Conservation (phyloP, 2,329 filamentous ascomycete genomes). For the Colletotrichum kahawae region DNA sequence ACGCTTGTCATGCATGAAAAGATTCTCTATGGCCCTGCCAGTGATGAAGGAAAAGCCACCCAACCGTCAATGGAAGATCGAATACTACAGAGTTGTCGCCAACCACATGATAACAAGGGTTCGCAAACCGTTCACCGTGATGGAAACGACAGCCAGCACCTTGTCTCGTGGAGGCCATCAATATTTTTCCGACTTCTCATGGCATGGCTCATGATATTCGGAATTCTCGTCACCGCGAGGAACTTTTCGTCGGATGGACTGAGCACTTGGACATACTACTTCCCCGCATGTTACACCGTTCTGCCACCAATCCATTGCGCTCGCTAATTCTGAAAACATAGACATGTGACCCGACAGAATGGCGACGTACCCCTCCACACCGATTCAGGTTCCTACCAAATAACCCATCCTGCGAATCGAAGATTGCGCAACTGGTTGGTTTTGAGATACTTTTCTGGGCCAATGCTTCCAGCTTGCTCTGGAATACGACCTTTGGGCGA, state of each 20-base stretch:
- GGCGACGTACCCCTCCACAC: neutral
- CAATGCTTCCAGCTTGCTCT: neutral
- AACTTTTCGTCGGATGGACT: neutral
- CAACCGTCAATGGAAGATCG: neutral
- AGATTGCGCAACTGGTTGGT: neutral
- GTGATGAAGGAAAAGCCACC: neutral
- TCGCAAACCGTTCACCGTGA: rapidly evolving
- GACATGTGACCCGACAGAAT: neutral
- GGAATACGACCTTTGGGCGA: neutral
- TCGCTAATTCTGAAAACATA: neutral
- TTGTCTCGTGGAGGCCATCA: neutral
- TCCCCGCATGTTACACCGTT: rapidly evolving
- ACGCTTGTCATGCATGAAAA: neutral
- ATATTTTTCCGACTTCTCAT: neutral
- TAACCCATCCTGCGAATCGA: neutral
- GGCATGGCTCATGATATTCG: neutral
- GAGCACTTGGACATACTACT: neutral
- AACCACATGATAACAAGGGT: rapidly evolving
- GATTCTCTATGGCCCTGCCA: neutral
- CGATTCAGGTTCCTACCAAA: neutral
- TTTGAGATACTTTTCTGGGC: rapidly evolving
- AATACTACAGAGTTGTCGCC: neutral
- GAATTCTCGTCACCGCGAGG: neutral
- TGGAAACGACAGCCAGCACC: rapidly evolving
- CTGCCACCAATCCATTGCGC: rapidly evolving